Conservation (phyloP, 1,139 yeast genomes). For the Starmera stellimalicola region DNA sequence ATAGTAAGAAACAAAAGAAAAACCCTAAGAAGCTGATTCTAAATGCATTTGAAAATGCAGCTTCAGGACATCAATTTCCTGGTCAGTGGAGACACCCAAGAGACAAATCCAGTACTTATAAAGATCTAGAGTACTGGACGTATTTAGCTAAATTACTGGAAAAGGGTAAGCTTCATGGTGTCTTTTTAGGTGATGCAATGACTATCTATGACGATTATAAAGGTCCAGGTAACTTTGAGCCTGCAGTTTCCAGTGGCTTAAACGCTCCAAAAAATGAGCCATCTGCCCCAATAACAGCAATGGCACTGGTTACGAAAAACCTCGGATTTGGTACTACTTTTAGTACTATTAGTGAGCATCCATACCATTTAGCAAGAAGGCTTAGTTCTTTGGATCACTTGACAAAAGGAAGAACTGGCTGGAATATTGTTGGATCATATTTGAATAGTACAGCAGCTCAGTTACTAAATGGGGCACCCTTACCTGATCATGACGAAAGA, state of each 20-base stretch:
- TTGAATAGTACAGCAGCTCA: slow-evolving; percentile 28
- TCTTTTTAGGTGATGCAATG: slow-evolving; percentile 35
- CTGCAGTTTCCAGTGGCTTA: slow-evolving; percentile 28
- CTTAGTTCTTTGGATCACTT: slow-evolving; percentile 27
- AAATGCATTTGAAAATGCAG: slow-evolving; percentile 34
- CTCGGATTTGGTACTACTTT: slow-evolving; percentile 30
- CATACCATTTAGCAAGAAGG: slow-evolving; percentile 28
- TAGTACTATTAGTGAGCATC: slow-evolving; percentile 28
- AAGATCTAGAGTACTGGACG: slow-evolving; percentile 32
- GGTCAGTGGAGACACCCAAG: slow-evolving; percentile 33
- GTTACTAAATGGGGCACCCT: slow-evolving; percentile 23
- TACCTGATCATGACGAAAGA: slow-evolving; percentile 28
- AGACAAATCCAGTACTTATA: slow-evolving; percentile 22
- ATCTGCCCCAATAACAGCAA: slow-evolving; percentile 28
- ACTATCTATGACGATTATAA: slow-evolving; percentile 34
- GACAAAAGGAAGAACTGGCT: slow-evolving; percentile 29
- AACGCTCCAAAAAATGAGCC: slow-evolving; percentile 33
- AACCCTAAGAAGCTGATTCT: slow-evolving; percentile 20
- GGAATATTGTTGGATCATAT: slow-evolving; percentile 30
- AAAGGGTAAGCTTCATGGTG: slow-evolving; percentile 31
- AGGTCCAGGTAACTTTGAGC: slow-evolving; percentile 25
- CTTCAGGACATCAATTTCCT: slow-evolving; percentile 26
- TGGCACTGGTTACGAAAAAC: slow-evolving; percentile 31
- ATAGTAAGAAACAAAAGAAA: slow-evolving; percentile 12
- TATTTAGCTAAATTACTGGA: slow-evolving; percentile 31